Evolutionary conservation across 352 stramenopile genomes (phyloP), one percentile per base, ranked within the genome.

Genomic region (Phytophthora kernoviae): DNA sequence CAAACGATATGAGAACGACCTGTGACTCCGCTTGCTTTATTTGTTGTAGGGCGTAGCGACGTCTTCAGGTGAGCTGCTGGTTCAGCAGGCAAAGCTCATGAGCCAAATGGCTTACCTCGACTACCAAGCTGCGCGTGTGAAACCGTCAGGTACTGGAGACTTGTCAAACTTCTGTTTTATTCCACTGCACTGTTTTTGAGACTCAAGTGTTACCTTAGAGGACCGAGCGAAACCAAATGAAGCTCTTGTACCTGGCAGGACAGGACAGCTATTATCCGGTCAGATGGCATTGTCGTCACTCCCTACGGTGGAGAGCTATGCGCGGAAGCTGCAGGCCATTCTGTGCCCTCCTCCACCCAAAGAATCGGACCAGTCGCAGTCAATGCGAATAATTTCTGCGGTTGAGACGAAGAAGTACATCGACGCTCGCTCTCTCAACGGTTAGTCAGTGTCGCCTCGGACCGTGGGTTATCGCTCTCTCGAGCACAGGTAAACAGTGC

Each of bases 1-100:
- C 4, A 3, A 8, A 5, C 33, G 9, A 39, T 8, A 18, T 18
- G 42, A 33, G 15, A 26, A n/a, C 44, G 18, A 11, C 20, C 2
- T 26, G 26, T n/a, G 21, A 14, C 27, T 10, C 22, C 11, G 22
- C 24, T 63, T 53, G 11, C 47, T 5, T 40, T 60, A n/a, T 1
- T 2, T 55, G 72, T 0, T 56, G 10, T 30, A 89, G 79, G 59
- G 72, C 26, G 50, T 63, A 18, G 68, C 75, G 14, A 84, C 75
- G 5, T 84, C 75, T 6, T 70, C 68, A 0, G 73, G 86, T 34
- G 68, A 79, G 14, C 37, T 87, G 12, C 33, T 89, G 15, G 54
- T 58, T 12, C 75, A 89, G 20, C 79, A 89, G 45, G 65, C 51
- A n/a, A 81, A 73, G 26, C 45, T 87, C 18, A 62, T 72, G 43